Evolutionary conservation across 2,329 filamentous ascomycete genomes (phyloP), one percentile per base, ranked within the genome.

Genomic region (Fusarium continuum): DNA sequence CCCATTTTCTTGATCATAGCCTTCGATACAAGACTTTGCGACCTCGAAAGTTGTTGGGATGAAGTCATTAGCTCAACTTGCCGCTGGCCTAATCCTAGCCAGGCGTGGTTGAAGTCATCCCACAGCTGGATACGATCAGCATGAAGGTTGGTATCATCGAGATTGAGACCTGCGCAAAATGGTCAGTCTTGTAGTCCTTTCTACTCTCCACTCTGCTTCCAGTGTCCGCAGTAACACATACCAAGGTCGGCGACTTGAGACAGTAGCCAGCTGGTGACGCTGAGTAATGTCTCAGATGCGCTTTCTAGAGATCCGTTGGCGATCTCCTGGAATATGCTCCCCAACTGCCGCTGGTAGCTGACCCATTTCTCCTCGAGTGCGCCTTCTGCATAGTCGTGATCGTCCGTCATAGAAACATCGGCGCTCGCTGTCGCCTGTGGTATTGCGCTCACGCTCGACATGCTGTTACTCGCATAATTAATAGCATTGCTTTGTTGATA

Each of bases 41-140:
- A 76, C 31, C 86, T 83, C 46, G 85, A 81, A 5, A 83, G 79
- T 54, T 85, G 82, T 63, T 85, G 81, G 16, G 84, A 84, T 0
- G 84, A 84, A 46, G 83, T 81, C 71, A 90, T 81, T 74, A 93
- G 79, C 50, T 96, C 90, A 72, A 91, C 92, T 74, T 98, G 93
- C 67, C 87, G 91, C 73, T 95, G 92, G 45, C 93, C 86, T 7
- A 95, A 80, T 5, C 89, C 85, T 31, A 97, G 84, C 94, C 94
- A 98, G 56, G 91, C 93, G 55, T 92, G 85, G 76, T 99, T 98
- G 79, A 98, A 97, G 68, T 97, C 91, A 70, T 91, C 88, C 95
- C 95, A 99, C 7, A 98, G 80, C 72, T 89, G 89, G 65, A 97
- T 85, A 51, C 93, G 88, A 68, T 95, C 89, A 52, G 83, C 79